Base-by-base conservation (phyloP, 495 filamentous ascomycete species). In the Xanthoparmelia taractica region DNA sequence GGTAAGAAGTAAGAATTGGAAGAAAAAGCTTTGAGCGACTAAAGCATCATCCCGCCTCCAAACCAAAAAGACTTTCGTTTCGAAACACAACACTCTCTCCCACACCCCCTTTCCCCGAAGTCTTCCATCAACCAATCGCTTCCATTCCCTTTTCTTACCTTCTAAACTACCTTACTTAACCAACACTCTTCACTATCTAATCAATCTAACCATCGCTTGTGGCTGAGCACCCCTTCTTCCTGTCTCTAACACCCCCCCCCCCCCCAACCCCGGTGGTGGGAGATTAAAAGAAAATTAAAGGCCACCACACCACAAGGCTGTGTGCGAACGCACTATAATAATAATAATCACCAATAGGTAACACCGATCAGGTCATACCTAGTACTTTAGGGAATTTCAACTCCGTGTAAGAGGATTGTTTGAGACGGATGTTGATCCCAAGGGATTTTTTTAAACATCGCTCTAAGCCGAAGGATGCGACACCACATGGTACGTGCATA, bases 281-380 rank as follows among this genome's bases (percentile, higher is more conserved):
- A n/a, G 4, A 17, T 25, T 1, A 23, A n/a, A n/a, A 18, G 33
- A 55, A 58, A 23, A 63, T 58, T 58, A 63, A 63, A 50, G 54
- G 52, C 23, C 29, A 10, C 2, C 38, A 34, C 31, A 63, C 25
- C 54, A 13, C 54, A 36, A 58, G 61, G 61, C 61, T 63, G 40
- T 63, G 61, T 34, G 45, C 10, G n/a, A 38, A 4, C 40, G 8
- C 38, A 40, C 38, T 12, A 12, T 15, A 12, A 10, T 2, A 10
- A 47, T 10, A 47, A 25, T 47, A n/a, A 47, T 47, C 43, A n/a
- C n/a, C n/a, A n/a, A n/a, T n/a, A n/a, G n/a, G n/a, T n/a, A n/a
- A n/a, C n/a, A n/a, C n/a, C n/a, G n/a, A n/a, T n/a, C n/a, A n/a
- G n/a, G n/a, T n/a, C n/a, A n/a, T n/a, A n/a, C n/a, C n/a, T n/a